phyloP scores from a whole-genome alignment of 257 asterid genomes.

The Echites panduratus region DNA sequence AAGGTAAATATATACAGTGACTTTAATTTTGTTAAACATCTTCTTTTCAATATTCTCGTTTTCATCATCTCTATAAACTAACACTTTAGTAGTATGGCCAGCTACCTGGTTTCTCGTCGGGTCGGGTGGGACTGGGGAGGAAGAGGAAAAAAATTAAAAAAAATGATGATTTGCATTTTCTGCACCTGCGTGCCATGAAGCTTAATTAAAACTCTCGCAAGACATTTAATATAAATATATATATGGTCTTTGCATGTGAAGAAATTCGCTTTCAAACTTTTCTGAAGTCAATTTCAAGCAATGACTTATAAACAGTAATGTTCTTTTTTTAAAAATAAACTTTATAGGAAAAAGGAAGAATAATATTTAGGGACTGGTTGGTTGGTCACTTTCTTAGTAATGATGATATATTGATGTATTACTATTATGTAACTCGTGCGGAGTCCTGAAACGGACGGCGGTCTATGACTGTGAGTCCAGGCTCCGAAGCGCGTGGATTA shows the following conservation, averaged over 20 bases:
- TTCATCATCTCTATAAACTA: too few relatives aligned
- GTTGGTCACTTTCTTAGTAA: too few relatives aligned
- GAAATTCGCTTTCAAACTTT: not conserved
- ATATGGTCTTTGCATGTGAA: not conserved
- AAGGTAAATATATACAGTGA: conserved; percentile 58
- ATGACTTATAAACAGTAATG: too few relatives aligned
- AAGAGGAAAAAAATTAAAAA: not conserved
- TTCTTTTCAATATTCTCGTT: too few relatives aligned
- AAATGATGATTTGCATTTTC: not conserved
- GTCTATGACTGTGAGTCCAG: not conserved
- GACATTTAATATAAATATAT: too few relatives aligned
- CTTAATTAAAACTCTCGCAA: too few relatives aligned
- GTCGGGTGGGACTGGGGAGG: too few relatives aligned
- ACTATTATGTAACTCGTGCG: not conserved
- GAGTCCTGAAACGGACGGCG: not conserved
- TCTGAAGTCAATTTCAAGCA: not conserved
- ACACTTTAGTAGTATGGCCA: not conserved
- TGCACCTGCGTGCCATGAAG: too few relatives aligned
- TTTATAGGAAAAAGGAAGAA: not conserved
- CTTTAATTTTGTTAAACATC: too few relatives aligned
- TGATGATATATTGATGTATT: too few relatives aligned
- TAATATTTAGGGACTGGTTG: not conserved
- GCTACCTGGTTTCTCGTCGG: not conserved
- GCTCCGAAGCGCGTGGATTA: not conserved
- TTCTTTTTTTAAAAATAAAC: too few relatives aligned